phyloP scores from a whole-genome alignment of 2,329 filamentous ascomycete genomes.

The Albophoma yamanashiensis region DNA sequence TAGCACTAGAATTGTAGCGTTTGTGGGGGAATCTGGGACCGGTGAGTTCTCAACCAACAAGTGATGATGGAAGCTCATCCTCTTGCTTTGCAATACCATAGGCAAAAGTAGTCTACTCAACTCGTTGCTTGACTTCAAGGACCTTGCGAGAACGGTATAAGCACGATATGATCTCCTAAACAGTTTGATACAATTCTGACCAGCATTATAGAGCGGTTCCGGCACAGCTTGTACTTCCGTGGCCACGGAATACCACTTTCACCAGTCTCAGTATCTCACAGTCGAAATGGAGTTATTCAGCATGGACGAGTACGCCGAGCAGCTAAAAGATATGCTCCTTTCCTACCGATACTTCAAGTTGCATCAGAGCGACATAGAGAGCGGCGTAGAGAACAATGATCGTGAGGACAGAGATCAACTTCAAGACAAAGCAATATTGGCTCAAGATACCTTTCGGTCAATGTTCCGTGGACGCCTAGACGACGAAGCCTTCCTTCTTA shows the following conservation, averaged over 20 bases:
- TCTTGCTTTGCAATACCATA: slow-evolving; percentile 3
- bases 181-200: not conserved
- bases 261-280: slow-evolving; percentile 17
- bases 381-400: slow-evolving; percentile 5
- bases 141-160: slow-evolving; percentile 28
- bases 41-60: slow-evolving; percentile 16
- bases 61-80: not conserved
- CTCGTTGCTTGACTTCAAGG: slow-evolving; percentile 29
- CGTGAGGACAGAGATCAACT: slow-evolving; percentile 13
- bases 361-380: not conserved
- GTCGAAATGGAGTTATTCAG: slow-evolving; percentile 24
- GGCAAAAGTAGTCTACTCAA: slow-evolving; percentile 40
- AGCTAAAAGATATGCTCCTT: slow-evolving; percentile 23
- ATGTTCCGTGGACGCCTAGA: slow-evolving; percentile 20
- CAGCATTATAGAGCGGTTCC: slow-evolving; percentile 25
- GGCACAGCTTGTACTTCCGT: slow-evolving; percentile 36
- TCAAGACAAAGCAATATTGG: slow-evolving; percentile 20
- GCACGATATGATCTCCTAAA: not conserved
- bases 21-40: slow-evolving; percentile 37
- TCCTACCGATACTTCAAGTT: slow-evolving; percentile 23
- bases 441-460: slow-evolving; percentile 23
- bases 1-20: slow-evolving; percentile 29
- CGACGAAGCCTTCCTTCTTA: slow-evolving; percentile 10
- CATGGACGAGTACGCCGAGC: slow-evolving; percentile 17
- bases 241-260: slow-evolving; percentile 34